Evolutionary conservation across 1,284 basidiomycete species (phyloP), one percentile per base, ranked within the genome.

Genomic region (Ganoderma lucidum): DNA sequence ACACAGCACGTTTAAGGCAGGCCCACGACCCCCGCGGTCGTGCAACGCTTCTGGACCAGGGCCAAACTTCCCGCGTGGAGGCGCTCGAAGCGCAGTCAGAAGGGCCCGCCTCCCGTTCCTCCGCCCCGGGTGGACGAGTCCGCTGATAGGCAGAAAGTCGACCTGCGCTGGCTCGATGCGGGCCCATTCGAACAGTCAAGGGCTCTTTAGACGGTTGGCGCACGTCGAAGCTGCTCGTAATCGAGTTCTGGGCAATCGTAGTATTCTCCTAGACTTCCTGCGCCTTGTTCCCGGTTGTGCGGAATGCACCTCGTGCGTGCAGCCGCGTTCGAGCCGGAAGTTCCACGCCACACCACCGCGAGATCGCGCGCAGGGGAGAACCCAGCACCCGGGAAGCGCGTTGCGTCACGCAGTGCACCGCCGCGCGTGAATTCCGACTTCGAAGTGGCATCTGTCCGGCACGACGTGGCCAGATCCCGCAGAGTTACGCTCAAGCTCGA

Each of bases 241-340:
- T 80, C 62, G 79, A 80, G 66, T 78, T 78, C 42, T 80, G 79
- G 79, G 78, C 79, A 64, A 64, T 75, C 79, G 79, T 80, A 67
- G 79, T 79, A 19, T 35, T 9, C 23, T 53, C 23, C 23, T 53
- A 15, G 44, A 35, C 35, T 39, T 37, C 63, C 45, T 17, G 56
- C 37, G 17, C 56, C 56, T 59, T 59, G 56, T 59, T 39, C 56
- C 56, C 35, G 37, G 35, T 59, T 59, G 56, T 37, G 56, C 56
- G 56, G 37, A 59, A 39, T 59, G 56, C 56, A 59, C n/a, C 56
- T 59, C 56, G 56, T 14, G 37, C 56, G 56, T 19, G 56, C 56
- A 59, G 32, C 53, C 15, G 17, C 53, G 32, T 56, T 39, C 19
- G 56, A 39, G 37, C 10, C 19, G 19, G 56, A 59, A 39, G 32